These are phyloP conservation scores for Acmispon strigosus DNA, from an alignment of 306 rosid genomes.

Conservation along the genomic window DNA sequence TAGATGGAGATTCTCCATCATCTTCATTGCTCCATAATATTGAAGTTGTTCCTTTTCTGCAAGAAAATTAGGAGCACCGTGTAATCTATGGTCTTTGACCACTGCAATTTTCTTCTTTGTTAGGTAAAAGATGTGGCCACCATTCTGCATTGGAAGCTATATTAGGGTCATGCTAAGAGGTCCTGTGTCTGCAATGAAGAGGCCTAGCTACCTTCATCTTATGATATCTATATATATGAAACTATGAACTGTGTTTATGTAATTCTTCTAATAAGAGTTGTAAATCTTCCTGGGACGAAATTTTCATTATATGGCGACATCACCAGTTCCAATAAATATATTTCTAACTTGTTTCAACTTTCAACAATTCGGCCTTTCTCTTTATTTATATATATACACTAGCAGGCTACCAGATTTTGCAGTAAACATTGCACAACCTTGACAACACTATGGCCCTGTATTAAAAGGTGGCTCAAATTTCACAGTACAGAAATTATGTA, in stretches of 20 bases:
- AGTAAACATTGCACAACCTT: too few species aligned
- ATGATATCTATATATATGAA: constrained; percentile 25
- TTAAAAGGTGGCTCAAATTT: too few species aligned
- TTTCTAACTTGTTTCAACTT: neutral
- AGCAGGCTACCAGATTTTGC: neutral
- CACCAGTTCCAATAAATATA: neutral
- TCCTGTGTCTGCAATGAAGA: constrained; percentile 61
- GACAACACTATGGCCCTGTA: too few species aligned
- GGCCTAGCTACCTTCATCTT: constrained; percentile 32
- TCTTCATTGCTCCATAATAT: neutral
- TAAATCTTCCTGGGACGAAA: constrained; percentile 10
- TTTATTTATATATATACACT: neutral
- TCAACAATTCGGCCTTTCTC: neutral
- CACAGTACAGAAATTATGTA: too few species aligned
- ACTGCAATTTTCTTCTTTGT: constrained; percentile 44
- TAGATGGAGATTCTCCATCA: constrained; percentile 23
- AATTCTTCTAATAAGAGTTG: constrained; percentile 8
- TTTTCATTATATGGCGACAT: neutral
- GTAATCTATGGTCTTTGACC: constrained; percentile 23
- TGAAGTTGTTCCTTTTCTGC: neutral
- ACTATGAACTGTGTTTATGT: constrained; percentile 21
- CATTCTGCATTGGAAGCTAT: constrained; percentile 97
- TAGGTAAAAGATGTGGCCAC: constrained; percentile 99
- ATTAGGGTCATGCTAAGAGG: constrained; percentile 56
- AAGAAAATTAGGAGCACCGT: neutral